Base-by-base conservation (phyloP, 2,329 filamentous ascomycete species). In the Sclerotinia sclerotiorum region DNA sequence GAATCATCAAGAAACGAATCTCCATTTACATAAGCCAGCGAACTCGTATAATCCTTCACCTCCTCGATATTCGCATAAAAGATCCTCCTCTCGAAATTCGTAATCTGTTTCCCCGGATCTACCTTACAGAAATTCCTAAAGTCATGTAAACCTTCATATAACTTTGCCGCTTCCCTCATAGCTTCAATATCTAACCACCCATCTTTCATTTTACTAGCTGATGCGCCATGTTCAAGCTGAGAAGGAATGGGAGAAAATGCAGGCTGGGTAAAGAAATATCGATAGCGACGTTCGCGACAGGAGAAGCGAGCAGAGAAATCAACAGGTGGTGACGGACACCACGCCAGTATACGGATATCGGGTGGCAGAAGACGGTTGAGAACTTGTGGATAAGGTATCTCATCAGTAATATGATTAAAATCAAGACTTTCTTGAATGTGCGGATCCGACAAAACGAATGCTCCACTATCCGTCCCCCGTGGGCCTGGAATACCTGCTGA, bases 91-190 rank as follows among this genome's bases (percentile, higher is more conserved):
- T 87, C 82, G 75, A 94, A 98, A 77, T 92, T 95, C 46, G 87
- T 88, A 74, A 97, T 92, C 79, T 97, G 92, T 82, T 98, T 98
- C 74, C 85, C 88, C 0, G 91, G 85, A 79, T 99, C 95, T 69
- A 98, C 84, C 79, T 97, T 97, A 85, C 95, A 98, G 77, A 98
- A 91, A 79, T 99, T 99, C 70, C 95, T 88, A 81, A 98, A 99
- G 81, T 99, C 95, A 79, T 98, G 92, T 64, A 88, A 79, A 7
- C 95, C 95, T 74, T 93, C 87, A 73, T 92, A 94, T 62, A 88
- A 83, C 77, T 87, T 89, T 32, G 94, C 95, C 0, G 92, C 95
- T 74, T 88, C 80, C 24, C 88, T 86, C 95, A 99, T 99, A 48
- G 90, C 90, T 0, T 88, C 88, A 68, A 98, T 91, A 80, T 98